Evolutionary conservation across 192 early-diverging fungal species (phyloP), one percentile per base, ranked within the genome.

Genomic region (Linnemannia hyalina): DNA sequence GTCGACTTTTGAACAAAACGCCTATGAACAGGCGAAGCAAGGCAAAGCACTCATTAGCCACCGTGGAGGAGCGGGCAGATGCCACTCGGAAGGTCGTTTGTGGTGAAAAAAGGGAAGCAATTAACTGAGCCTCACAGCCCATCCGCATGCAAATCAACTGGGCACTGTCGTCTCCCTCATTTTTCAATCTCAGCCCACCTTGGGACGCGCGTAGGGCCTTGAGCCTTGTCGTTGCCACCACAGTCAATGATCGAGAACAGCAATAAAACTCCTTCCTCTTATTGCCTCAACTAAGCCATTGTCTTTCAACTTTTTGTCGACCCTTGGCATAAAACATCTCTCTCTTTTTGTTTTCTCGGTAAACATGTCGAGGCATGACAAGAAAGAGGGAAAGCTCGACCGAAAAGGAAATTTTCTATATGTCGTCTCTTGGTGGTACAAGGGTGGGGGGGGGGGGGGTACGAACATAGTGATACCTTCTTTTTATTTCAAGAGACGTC

Each of bases 1-100:
- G 54, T 57, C 54, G 54, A 57, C 54, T 57, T 57, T 57, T 57
- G 54, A n/a, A 57, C 54, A 57, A 57, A 57, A 57, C 54, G 23
- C 54, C 20, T n/a, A 22, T 57, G 23, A 57, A 57, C 54, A 57
- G 9, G 16, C 1, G 18, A 49, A 49, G 47, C 47, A 49, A 13
- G 13, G 47, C 16, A 49, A 46, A 49, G 18, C 20, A 15, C 18
- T 20, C 47, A 49, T 49, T 18, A 49, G 16, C 47, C 47, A 49
- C 47, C 13, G 35, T 35, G 16, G 4, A 49, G 18, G 47, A 49
- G 13, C 54, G 6, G 8, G 23, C 54, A 26, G 23, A 57, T 57
- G 20, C 4, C 54, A n/a, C 54, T 57, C 23, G 23, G 6, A 57
- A 22, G 1, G 54, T 22, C 26, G 6, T 57, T 7, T 57, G 54